phyloP scores from a whole-genome alignment of 1,284 basidiomycete species.

The Golubevia sp. region DNA sequence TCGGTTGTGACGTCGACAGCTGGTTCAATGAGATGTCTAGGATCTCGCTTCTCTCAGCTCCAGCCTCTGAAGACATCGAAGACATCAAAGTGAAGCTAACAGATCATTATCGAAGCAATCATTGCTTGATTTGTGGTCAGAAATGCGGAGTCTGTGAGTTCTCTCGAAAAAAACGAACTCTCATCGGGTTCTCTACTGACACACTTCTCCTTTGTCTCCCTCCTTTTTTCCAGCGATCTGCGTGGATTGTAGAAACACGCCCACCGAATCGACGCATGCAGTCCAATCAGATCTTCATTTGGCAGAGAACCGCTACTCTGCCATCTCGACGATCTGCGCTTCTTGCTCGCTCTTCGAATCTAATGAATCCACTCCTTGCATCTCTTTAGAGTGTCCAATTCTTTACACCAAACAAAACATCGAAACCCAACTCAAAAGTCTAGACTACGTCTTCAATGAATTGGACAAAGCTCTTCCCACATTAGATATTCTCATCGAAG shows the following conservation, averaged over 20 bases:
- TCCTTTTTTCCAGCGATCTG: conserved; percentile 20
- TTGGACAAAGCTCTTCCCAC: too few relatives aligned
- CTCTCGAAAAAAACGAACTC: background rate
- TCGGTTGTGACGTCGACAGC: conserved; percentile 82
- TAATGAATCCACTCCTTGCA: conserved; percentile 23
- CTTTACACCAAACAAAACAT: conserved; percentile 32
- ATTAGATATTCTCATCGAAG: too few relatives aligned
- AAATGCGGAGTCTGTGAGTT: conserved; percentile 9
- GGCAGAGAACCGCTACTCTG: conserved; percentile 14
- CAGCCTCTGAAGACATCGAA: conserved; percentile 1
- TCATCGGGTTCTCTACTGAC: conserved; percentile 1
- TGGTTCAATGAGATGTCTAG: conserved; percentile 89
- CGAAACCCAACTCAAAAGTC: conserved; percentile 1
- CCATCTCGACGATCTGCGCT: conserved; percentile 33
- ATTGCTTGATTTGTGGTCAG: background rate
- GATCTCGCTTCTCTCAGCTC: conserved; percentile 15
- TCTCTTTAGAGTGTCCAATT: conserved; percentile 47
- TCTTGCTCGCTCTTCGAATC: conserved; percentile 24
- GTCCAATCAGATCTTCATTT: conserved; percentile 13
- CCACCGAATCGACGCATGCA: conserved; percentile 12
- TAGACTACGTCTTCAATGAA: too few relatives aligned
- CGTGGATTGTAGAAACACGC: conserved; percentile 25
- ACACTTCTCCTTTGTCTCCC: background rate
- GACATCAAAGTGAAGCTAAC: conserved; percentile 1
- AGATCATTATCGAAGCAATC: background rate